Evolutionary conservation across 169 alveolate genomes (phyloP).

Genomic region (Eimeria acervulina): DNA sequence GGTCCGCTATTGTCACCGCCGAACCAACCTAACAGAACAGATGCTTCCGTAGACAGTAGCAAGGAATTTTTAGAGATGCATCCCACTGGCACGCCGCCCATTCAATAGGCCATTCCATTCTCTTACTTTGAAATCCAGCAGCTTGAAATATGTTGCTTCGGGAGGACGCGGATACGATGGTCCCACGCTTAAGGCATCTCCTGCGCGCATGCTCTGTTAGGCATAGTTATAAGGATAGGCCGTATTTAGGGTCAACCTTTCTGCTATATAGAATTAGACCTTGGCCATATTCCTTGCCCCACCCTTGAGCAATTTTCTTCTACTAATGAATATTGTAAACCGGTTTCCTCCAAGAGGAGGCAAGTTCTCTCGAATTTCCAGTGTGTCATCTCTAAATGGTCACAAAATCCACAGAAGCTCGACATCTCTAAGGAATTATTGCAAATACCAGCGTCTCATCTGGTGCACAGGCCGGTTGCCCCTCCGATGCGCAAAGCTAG

Average conservation of each 20-base stretch:
- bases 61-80: background rate
- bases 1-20: slow-evolving; percentile 50
- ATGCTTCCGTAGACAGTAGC: background rate
- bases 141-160: slow-evolving; percentile 5
- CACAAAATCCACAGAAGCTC: background rate
- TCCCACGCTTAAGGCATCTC: slow-evolving; percentile 27
- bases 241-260: background rate
- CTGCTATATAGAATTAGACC: background rate
- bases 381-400: slow-evolving; percentile 8
- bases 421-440: background rate
- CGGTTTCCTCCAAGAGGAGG: slow-evolving; percentile 19
- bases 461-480: background rate
- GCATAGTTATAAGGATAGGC: background rate
- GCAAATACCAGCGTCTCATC: background rate
- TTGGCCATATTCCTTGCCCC: background rate
- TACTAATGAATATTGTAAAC: slow-evolving; percentile 28
- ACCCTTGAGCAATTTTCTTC: slow-evolving; percentile 40
- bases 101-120: background rate
- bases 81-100: background rate
- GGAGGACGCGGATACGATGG: slow-evolving; percentile 39
- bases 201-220: background rate
- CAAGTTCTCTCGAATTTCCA: slow-evolving; percentile 54
- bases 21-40: slow-evolving; percentile 32
- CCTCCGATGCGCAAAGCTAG: background rate
- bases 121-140: slow-evolving; percentile 33